Evolutionary conservation across 192 early-diverging fungal genomes (phyloP), one percentile per base, ranked within the genome.

Genomic region (Coemansia sp.): DNA sequence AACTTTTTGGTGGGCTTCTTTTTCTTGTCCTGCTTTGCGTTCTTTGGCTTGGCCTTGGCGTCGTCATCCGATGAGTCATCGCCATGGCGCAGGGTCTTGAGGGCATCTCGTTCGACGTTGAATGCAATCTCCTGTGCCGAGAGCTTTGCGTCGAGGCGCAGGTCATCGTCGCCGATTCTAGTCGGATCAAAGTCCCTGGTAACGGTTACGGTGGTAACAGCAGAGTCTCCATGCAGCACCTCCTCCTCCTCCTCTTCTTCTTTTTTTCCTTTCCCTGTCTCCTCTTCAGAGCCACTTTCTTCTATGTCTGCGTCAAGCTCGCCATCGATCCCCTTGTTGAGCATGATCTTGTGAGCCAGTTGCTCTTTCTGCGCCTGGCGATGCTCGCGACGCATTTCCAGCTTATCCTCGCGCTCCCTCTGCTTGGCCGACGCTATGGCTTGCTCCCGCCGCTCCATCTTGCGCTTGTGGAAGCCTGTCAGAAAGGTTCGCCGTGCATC

Each of bases 401-500:
- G 75, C 29, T 74, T 74, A 50, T 85, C 84, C 41, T 87, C 71
- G 4, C 87, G 81, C 43, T 84, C 84, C 25, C 83, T 83, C 54
- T 85, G 81, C 57, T 85, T 79, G 14, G 82, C 85, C 59, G 53
- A 56, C 0, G 67, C 45, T 5, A 66, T 67, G 3, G 90, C 88
- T 11, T 82, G 82, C 38, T 86, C 85, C 50, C 85, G 85, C 45
- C 89, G 83, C 62, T 92, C 85, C 3, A 87, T 72, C 55, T 92
- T 92, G 63, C 90, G 85, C 67, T 92, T 92, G 65, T 89, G 88
- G 68, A 92, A 92, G 22, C 90, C 89, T 4, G 89, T 92, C 43
- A 92, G 73, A 53, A 86, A 92, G 32, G 88, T 84, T 19, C 87
- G 84, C 75, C 88, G 78, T 7, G 79, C 85, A 29, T 85, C 84